A percentile compares a stretch with the other conserved stretches of the same genome.
Conservation (phyloP, 2,329 filamentous ascomycete species). For the Neonectria faginata region DNA sequence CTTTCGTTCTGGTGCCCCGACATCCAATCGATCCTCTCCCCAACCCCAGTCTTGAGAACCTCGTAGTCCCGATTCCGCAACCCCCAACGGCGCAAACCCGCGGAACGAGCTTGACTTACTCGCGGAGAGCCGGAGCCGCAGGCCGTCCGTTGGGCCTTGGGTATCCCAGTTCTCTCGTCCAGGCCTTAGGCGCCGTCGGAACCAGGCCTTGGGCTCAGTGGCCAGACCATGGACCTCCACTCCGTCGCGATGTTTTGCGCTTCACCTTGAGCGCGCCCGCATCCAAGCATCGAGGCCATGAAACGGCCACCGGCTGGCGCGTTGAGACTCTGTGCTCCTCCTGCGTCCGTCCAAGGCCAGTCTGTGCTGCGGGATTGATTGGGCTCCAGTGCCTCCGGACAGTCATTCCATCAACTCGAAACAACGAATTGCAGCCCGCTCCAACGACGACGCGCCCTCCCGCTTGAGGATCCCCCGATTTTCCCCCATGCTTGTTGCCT, state of each 20-base stretch:
- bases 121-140: conserved; percentile 17
- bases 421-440: conserved; percentile 25
- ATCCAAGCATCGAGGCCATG: conserved; percentile 43
- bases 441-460: conserved; percentile 11
- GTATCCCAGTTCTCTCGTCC: background rate
- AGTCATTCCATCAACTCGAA: conserved; percentile 28
- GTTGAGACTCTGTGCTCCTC: conserved; percentile 25
- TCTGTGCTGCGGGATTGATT: conserved; percentile 31
- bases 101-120: conserved; percentile 11
- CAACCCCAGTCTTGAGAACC: conserved; percentile 43
- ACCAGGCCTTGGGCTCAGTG: background rate
- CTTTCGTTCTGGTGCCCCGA: conserved; percentile 28
- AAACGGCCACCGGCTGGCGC: conserved; percentile 36
- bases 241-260: background rate
- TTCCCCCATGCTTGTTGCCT: conserved; percentile 13
- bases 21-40: conserved; percentile 38
- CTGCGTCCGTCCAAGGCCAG: conserved; percentile 19
- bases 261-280: conserved; percentile 29
- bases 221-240: background rate
- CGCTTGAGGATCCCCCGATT: conserved; percentile 1
- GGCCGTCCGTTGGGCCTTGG: conserved; percentile 24
- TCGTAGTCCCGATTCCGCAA: conserved; percentile 14
- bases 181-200: conserved; percentile 17
- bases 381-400: conserved; percentile 18
- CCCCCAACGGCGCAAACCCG: conserved; percentile 9